These are phyloP conservation scores for Trichomonas tenax DNA, from an alignment of 208 protist genomes.

Conservation along the genomic window DNA sequence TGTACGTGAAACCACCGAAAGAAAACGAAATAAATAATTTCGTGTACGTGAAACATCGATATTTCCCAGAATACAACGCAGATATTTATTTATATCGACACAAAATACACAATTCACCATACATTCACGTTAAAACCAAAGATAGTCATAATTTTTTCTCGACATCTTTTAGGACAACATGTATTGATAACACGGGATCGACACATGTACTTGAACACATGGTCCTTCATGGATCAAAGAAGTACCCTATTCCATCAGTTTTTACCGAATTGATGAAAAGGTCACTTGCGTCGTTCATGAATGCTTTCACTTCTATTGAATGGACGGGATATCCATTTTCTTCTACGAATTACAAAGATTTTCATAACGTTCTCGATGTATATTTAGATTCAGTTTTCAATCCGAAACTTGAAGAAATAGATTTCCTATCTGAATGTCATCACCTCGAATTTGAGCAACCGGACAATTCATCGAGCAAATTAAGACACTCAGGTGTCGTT, in stretches of 20 bases:
- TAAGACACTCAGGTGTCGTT: conserved; percentile 38
- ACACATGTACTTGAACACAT: conserved; percentile 45
- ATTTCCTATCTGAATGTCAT: conserved; percentile 34
- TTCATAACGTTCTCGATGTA: conserved; percentile 41
- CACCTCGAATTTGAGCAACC: background rate
- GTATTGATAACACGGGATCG: conserved; percentile 33
- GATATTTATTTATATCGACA: background rate
- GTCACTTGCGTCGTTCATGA: conserved; percentile 43
- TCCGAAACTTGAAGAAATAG: conserved; percentile 28
- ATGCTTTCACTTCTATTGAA: conserved; percentile 40
- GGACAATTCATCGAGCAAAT: background rate
- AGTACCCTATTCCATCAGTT: conserved; percentile 36
- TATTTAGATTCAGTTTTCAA: conserved; percentile 45
- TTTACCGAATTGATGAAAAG: conserved; percentile 38
- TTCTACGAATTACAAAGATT: conserved; percentile 35
- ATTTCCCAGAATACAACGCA: background rate
- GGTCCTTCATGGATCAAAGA: conserved; percentile 33
- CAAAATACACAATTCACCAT: background rate
- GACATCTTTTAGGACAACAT: conserved; percentile 33
- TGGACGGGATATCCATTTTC: conserved; percentile 40
- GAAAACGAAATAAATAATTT: background rate
- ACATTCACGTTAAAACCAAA: background rate
- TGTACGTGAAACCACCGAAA: background rate
- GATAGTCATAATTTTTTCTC: conserved; percentile 35
- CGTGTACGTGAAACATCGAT: background rate